A percentile compares a stretch with the other conserved stretches of the same genome.
Conservation (phyloP, 1,284 basidiomycete genomes). For the Microbotryum saponariae region DNA sequence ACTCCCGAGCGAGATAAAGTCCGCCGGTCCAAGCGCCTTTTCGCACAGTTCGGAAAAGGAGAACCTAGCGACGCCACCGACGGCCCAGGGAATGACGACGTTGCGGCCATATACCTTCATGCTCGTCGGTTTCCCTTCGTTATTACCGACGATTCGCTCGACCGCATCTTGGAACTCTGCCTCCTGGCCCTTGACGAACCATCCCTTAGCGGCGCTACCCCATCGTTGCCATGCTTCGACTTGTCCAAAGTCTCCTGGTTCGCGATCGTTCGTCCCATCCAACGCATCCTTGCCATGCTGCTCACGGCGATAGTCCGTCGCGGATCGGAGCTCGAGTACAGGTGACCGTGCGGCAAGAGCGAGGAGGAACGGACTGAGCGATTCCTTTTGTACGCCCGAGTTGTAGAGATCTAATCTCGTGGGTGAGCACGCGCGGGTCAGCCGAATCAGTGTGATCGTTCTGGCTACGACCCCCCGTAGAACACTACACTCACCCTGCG, state of each 20-base stretch:
- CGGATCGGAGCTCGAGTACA: conserved; percentile 49
- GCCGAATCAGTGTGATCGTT: not conserved
- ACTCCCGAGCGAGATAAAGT: conserved; percentile 56
- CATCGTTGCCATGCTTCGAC: conserved; percentile 28
- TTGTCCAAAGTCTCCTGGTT: conserved; percentile 17
- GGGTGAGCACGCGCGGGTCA: not conserved
- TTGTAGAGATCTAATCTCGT: conserved; percentile 50
- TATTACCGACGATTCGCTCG: conserved; percentile 30
- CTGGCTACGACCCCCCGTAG: not conserved
- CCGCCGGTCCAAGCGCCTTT: conserved; percentile 58
- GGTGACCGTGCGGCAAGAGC: conserved; percentile 58
- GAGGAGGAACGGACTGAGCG: conserved; percentile 56
- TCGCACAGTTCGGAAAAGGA: conserved; percentile 58
- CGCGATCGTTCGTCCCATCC: conserved; percentile 2
- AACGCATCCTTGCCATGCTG: conserved; percentile 18
- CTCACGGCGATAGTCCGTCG: conserved; percentile 38
- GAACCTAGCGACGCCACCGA: conserved; percentile 48
- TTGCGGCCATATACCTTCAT: conserved; percentile 50
- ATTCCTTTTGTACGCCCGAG: conserved; percentile 56
- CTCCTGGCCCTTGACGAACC: conserved; percentile 35
- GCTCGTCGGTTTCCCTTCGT: conserved; percentile 10
- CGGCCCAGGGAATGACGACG: conserved; percentile 49
- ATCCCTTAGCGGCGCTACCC: conserved; percentile 26
- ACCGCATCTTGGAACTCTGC: conserved; percentile 40
- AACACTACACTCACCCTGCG: conserved; percentile 15